These are phyloP conservation scores for Auriculariales sp. DNA, from an alignment of 768 basidiomycete genomes.

Conservation along the genomic window DNA sequence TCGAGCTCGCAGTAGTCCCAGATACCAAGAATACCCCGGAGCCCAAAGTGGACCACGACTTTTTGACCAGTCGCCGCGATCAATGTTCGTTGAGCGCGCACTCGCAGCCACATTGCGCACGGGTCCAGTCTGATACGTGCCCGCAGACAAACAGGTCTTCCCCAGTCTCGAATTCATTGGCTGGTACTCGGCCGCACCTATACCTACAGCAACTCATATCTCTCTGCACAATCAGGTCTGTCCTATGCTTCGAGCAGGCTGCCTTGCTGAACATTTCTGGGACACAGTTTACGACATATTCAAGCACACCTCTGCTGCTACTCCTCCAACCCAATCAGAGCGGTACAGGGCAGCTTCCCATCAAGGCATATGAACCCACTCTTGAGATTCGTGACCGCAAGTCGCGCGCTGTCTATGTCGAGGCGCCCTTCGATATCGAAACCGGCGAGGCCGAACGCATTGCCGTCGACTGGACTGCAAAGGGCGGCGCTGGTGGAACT, in stretches of 20 bases:
- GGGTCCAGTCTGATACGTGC: background rate
- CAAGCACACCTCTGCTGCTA: constrained; percentile 81
- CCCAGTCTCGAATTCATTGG: constrained; percentile 95
- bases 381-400: constrained; percentile 71
- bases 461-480: constrained; percentile 90
- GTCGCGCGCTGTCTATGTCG: constrained; percentile 67
- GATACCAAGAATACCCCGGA: constrained; percentile 30
- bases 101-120: background rate
- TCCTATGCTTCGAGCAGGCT: constrained; percentile 4
- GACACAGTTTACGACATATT: constrained; percentile 63
- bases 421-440: constrained; percentile 78
- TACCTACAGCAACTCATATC: constrained; percentile 62
- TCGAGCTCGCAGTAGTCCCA: constrained; percentile 57
- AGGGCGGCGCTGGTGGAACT: constrained; percentile 69
- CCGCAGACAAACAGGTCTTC: constrained; percentile 90
- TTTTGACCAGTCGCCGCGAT: constrained; percentile 68
- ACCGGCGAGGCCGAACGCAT: constrained; percentile 98
- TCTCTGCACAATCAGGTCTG: constrained; percentile 73
- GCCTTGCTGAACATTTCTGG: background rate
- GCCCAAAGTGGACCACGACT: constrained; percentile 57
- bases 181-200: constrained; percentile 85
- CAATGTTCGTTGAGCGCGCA: constrained; percentile 47
- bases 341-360: constrained; percentile 35
- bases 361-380: constrained; percentile 88
- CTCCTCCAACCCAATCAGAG: constrained; percentile 39